phyloP scores from a whole-genome alignment of 2,329 filamentous ascomycete species.

The Monilinia polystroma region DNA sequence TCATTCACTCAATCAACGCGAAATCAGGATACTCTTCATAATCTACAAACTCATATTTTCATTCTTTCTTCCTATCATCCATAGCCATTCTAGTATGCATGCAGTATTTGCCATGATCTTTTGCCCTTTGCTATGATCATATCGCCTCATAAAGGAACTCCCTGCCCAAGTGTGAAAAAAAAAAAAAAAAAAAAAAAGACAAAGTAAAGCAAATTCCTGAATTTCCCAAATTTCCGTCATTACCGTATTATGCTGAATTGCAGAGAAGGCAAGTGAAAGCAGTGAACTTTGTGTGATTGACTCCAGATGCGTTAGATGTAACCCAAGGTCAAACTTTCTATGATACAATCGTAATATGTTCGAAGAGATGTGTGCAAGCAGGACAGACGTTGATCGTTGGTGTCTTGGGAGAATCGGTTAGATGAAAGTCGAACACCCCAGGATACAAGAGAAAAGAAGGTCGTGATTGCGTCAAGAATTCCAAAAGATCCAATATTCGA shows the following conservation, averaged over 20 bases:
- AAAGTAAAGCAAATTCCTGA: slow-evolving; percentile 11
- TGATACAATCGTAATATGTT: slow-evolving; percentile 23
- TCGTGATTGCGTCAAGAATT: slow-evolving; percentile 13
- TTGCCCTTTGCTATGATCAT: slow-evolving; percentile 13
- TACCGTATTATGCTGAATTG: slow-evolving; percentile 23
- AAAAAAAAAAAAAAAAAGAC: slow-evolving; percentile 10
- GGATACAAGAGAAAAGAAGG: slow-evolving; percentile 11
- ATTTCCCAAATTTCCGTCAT: slow-evolving; percentile 17
- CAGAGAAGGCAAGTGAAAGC: slow-evolving; percentile 19
- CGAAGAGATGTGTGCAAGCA: slow-evolving; percentile 17
- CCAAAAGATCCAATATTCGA: slow-evolving; percentile 2
- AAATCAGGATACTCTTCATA: background rate
- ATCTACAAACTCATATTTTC: slow-evolving; percentile 20
- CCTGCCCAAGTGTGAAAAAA: background rate
- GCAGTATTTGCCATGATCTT: slow-evolving; percentile 18
- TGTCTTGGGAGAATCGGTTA: background rate
- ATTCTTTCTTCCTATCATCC: slow-evolving; percentile 19
- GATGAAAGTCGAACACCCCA: slow-evolving; percentile 12
- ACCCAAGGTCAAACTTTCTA: slow-evolving; percentile 19
- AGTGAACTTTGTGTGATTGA: slow-evolving; percentile 9
- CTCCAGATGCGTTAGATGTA: slow-evolving; percentile 12
- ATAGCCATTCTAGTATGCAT: slow-evolving; percentile 23
- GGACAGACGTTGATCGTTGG: background rate
- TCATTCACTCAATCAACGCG: background rate
- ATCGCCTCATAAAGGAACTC: slow-evolving; percentile 15